phyloP scores from a whole-genome alignment of 2,329 filamentous ascomycete genomes.

The Aspergillus transmontanensis region DNA sequence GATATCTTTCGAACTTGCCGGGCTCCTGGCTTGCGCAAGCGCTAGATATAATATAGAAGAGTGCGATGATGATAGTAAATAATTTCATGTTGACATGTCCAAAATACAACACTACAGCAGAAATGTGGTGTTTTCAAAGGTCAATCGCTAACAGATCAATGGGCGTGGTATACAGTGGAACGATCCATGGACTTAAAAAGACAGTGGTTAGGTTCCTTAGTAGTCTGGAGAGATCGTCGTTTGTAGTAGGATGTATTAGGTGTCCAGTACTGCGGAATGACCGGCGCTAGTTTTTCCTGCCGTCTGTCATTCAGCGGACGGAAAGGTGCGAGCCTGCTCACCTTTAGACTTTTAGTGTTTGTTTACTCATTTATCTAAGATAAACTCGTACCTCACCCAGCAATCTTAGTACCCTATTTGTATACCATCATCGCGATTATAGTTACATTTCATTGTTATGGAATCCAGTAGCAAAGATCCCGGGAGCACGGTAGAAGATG shows the following conservation, averaged over 20 bases:
- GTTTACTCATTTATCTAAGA: not conserved
- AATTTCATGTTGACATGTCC: conserved; percentile 35
- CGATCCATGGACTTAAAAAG: not conserved
- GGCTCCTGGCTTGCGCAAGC: conserved; percentile 57
- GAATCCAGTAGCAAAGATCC: conserved; percentile 7
- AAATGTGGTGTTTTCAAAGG: not conserved
- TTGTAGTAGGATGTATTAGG: conserved; percentile 6
- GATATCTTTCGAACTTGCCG: conserved; percentile 72
- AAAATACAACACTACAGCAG: not conserved
- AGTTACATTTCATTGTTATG: conserved; percentile 9
- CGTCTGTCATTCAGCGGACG: not conserved
- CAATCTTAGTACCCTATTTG: not conserved
- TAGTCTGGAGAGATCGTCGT: not conserved
- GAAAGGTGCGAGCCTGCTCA: not conserved
- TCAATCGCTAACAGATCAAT: not conserved
- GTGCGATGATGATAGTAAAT: conserved; percentile 42
- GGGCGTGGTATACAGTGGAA: not conserved
- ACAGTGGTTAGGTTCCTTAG: not conserved
- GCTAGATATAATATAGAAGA: conserved; percentile 31
- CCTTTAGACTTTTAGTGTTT: not conserved
- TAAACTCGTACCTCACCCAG: not conserved
- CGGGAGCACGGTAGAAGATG: conserved; percentile 25
- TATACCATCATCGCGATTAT: not conserved
- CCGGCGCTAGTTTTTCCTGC: conserved; percentile 9
- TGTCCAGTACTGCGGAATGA: conserved; percentile 13